These are phyloP conservation scores for Boletus huronensis DNA, from an alignment of 768 basidiomycete genomes.

Conservation along the genomic window DNA sequence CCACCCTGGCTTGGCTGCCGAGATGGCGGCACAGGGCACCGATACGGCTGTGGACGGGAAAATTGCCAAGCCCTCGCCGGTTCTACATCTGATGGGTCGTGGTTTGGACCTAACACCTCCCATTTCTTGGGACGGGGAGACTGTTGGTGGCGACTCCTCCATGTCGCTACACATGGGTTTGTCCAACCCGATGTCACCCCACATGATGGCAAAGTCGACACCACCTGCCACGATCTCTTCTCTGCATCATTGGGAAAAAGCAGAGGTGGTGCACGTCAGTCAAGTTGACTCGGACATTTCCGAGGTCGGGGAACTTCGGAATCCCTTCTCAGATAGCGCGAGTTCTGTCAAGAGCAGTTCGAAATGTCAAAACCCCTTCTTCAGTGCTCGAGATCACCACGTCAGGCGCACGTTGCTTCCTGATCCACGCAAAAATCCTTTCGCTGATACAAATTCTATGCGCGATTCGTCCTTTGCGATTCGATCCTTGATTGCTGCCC, in stretches of 20 bases:
- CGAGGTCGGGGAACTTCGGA: constrained; percentile 12
- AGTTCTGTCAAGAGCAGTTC: constrained; percentile 14
- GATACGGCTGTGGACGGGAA: constrained; percentile 18
- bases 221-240: constrained; percentile 51
- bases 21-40: constrained; percentile 42
- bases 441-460: constrained; percentile 35
- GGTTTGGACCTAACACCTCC: constrained; percentile 35
- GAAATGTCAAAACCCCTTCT: constrained; percentile 36
- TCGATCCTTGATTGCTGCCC: constrained; percentile 64
- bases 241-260: constrained; percentile 65
- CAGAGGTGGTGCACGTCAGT: constrained; percentile 52
- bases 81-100: constrained; percentile 44
- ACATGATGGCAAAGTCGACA: constrained; percentile 51
- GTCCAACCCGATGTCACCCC: constrained; percentile 48
- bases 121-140: constrained; percentile 53
- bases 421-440: constrained; percentile 35
- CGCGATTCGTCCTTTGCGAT: constrained; percentile 39
- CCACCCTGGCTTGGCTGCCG: constrained; percentile 50
- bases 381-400: constrained; percentile 40
- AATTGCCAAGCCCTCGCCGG: constrained; percentile 30
- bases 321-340: constrained; percentile 27
- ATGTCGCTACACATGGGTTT: constrained; percentile 43
- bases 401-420: constrained; percentile 16
- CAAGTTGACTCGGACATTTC: constrained; percentile 16
- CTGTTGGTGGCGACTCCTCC: constrained; percentile 45